Evolutionary conservation across 129 eudicot species (phyloP), one percentile per base, ranked within the genome.

Genomic region (Escallonia herrerae): DNA sequence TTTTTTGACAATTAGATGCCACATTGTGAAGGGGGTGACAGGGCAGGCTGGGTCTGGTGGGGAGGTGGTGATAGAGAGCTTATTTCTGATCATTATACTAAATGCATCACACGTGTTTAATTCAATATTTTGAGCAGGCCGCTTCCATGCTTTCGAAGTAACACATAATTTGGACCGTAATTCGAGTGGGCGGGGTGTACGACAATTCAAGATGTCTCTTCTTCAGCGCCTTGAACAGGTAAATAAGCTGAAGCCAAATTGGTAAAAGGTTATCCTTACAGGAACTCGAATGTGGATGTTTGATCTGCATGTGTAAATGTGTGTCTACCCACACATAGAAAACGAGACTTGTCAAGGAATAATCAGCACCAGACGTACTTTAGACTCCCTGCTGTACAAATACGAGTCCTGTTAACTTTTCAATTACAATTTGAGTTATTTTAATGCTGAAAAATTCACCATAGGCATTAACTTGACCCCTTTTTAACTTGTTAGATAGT

Each of bases 141-240:
- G 99, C 15, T 94, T 94, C 76, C 97, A 94, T 84, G 96, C 99
- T 56, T 86, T 94, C 75, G 99, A 74, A 51, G 85, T 78, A 64
- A 95, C 99, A 45, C 99, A 94, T 79, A 84, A 87, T 70, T 69
- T 89, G 94, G 99, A 94, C 72, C 78, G 82, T 44, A 89, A 89
- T 68, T 89, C 99, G 47, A 79, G 75, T 69, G 99, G 99, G 60
- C 86, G 97, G 58, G 97, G 99, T 71, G 99, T 94, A 40, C 77
- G 95, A 13, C 99, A 94, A 65, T 94, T 94, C 67, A 94, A 94
- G 80, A 94, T 97, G 72, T 79, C 95, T 52, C 87, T 94, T 57
- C 99, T 94, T 78, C 99, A 89, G 67, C 80, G 95, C 38, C 99
- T 94, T 39, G 94, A 89, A 66, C 91, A 76, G 95, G 99, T 94